Percentiles rank a stretch among this genome's conserved stretches.
Conservation (phyloP, 371 early-diverging fungal species). For the Mortierella sp. region DNA sequence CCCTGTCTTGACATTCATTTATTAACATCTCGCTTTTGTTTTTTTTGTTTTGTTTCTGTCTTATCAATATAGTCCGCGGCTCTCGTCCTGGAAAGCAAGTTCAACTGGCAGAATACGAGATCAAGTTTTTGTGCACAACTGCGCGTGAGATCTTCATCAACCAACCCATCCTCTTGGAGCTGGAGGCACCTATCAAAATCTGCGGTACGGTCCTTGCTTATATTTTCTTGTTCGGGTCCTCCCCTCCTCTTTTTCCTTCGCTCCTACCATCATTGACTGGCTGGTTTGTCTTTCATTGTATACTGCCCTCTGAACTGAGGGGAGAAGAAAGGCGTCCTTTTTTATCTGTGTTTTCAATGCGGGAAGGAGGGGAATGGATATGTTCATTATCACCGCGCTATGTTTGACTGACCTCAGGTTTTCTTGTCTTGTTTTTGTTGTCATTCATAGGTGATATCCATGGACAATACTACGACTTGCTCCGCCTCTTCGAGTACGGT, state of each 20-base stretch:
- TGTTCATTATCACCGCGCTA: not conserved
- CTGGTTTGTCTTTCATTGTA: not conserved
- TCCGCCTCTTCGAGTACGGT: constrained; percentile 88
- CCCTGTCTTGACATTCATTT: no score
- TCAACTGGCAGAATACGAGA: constrained; percentile 87
- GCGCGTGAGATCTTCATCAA: constrained; percentile 93
- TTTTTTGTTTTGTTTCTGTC: not conserved
- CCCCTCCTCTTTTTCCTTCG: not conserved
- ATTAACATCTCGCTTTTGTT: not conserved
- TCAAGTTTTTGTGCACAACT: constrained; percentile 89
- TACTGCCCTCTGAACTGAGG: not conserved
- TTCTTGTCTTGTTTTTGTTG: not conserved
- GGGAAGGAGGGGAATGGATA: not conserved
- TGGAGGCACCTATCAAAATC: constrained; percentile 96
- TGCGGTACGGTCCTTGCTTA: constrained; percentile 69
- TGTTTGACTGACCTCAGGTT: not conserved
- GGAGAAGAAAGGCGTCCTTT: not conserved
- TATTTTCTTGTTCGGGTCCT: not conserved
- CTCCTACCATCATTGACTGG: not conserved
- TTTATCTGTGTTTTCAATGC: not conserved
- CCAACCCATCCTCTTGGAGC: constrained; percentile 93
- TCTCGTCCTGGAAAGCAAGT: constrained; percentile 93
- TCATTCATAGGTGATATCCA: constrained; percentile 80
- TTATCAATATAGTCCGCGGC: constrained; percentile 77
- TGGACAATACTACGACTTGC: constrained; percentile 93